Percentiles rank a stretch among this genome's conserved stretches.
These are phyloP conservation scores for Alternaria gaisen DNA, from an alignment of 2,329 filamentous ascomycete genomes.

Conservation along the genomic window DNA sequence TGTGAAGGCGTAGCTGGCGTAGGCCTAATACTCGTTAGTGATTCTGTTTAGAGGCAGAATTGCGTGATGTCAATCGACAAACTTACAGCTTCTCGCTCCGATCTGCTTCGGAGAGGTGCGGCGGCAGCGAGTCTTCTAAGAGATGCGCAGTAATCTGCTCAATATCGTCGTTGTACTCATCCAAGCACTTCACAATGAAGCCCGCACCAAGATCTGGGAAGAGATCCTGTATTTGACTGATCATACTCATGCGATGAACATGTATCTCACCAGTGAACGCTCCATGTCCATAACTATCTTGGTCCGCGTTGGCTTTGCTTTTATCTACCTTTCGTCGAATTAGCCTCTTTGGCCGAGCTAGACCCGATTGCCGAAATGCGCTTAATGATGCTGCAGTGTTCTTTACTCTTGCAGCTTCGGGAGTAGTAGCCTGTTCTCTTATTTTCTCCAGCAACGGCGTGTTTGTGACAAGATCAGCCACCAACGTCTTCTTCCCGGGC, in stretches of 20 bases:
- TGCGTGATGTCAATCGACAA: neutral
- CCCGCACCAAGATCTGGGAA: conserved; percentile 87
- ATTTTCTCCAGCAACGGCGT: conserved; percentile 78
- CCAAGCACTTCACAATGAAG: conserved; percentile 80
- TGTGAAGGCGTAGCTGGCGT: conserved; percentile 20
- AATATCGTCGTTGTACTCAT: conserved; percentile 78
- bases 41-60: neutral
- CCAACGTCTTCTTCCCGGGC: conserved; percentile 65
- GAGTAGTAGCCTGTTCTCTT: conserved; percentile 60
- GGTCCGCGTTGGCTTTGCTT: conserved; percentile 65
- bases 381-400: conserved; percentile 69
- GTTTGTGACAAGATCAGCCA: conserved; percentile 80
- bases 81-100: conserved; percentile 68
- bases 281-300: conserved; percentile 46
- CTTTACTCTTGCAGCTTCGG: conserved; percentile 64
- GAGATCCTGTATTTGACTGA: conserved; percentile 91
- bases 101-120: conserved; percentile 71
- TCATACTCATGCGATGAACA: conserved; percentile 81
- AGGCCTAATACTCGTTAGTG: conserved; percentile 33
- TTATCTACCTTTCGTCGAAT: conserved; percentile 69
- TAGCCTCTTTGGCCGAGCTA: conserved; percentile 62
- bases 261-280: conserved; percentile 64
- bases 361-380: conserved; percentile 63
- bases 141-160: conserved; percentile 84
- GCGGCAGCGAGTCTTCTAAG: conserved; percentile 77